phyloP scores from a whole-genome alignment of 306 rosid genomes.

The Cucumis sativus region DNA sequence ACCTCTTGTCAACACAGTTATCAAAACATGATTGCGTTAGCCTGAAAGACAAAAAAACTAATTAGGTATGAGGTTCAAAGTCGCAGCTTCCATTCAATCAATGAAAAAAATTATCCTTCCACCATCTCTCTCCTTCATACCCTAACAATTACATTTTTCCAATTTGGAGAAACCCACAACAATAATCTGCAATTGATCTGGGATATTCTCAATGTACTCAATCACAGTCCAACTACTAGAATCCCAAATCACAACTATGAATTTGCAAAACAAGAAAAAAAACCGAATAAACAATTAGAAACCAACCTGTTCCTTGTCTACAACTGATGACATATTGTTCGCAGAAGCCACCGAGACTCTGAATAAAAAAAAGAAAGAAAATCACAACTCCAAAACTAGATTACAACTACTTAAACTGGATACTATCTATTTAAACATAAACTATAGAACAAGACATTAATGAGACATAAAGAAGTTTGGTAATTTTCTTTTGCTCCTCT shows the following conservation, averaged over 20 bases:
- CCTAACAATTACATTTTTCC: neutral
- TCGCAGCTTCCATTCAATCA: neutral
- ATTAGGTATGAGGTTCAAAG: neutral
- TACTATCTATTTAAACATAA: too few species aligned
- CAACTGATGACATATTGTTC: constrained; percentile 23
- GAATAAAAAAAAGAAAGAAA: constrained; percentile 1
- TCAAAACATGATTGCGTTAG: constrained; percentile 82
- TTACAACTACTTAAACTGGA: neutral
- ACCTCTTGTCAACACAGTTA: constrained; percentile 89
- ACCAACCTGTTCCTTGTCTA: constrained; percentile 79
- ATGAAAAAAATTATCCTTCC: too few species aligned
- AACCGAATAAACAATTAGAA: neutral
- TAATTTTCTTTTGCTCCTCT: too few species aligned
- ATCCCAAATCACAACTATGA: neutral
- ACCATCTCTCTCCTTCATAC: neutral
- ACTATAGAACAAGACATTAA: too few species aligned
- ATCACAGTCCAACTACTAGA: neutral
- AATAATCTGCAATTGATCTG: neutral
- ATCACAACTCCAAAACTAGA: neutral
- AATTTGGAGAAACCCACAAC: neutral
- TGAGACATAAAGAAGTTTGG: too few species aligned
- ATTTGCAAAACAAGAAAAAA: neutral
- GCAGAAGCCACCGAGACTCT: constrained; percentile 52
- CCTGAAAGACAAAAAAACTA: constrained; percentile 32
- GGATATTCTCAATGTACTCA: neutral